Evolutionary conservation across 495 filamentous ascomycete species (phyloP).

Genomic region (Podospora anserina): DNA sequence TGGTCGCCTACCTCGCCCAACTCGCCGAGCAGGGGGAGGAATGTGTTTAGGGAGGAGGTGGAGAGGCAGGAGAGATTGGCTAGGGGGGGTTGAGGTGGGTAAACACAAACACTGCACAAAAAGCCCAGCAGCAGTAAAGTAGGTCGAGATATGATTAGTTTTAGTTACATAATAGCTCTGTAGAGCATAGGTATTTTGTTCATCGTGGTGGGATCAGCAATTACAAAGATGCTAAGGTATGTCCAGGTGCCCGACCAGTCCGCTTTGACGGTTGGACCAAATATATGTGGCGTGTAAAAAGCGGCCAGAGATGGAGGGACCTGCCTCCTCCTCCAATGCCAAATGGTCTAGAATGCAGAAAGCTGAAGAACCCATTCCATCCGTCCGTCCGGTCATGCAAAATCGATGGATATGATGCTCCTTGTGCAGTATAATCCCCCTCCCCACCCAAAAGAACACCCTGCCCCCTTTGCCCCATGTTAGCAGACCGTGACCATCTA

Average conservation of each 20-base stretch:
- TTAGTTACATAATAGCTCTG: neutral
- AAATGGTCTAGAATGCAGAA: neutral
- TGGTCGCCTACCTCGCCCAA: conserved; percentile 30
- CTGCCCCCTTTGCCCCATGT: neutral
- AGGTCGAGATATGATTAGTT: neutral
- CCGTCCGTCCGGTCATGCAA: neutral
- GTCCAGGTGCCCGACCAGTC: neutral
- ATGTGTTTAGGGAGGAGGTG: conserved; percentile 39
- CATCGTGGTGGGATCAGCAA: neutral
- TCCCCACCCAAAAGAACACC: neutral
- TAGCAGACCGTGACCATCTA: neutral
- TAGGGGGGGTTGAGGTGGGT: neutral
- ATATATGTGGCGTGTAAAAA: neutral
- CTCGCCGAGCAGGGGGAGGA: conserved; percentile 16
- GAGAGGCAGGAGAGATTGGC: conserved; percentile 28
- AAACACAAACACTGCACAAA: neutral
- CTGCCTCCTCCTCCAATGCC: neutral
- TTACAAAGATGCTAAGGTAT: conserved; percentile 1
- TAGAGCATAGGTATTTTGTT: neutral
- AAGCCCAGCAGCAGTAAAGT: neutral
- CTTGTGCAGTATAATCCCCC: neutral
- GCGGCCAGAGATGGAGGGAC: neutral
- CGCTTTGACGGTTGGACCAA: neutral
- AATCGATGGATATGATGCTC: neutral
- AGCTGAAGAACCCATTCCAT: neutral